phyloP scores from a whole-genome alignment of 495 filamentous ascomycete species.

The Penicillium riverlandense region DNA sequence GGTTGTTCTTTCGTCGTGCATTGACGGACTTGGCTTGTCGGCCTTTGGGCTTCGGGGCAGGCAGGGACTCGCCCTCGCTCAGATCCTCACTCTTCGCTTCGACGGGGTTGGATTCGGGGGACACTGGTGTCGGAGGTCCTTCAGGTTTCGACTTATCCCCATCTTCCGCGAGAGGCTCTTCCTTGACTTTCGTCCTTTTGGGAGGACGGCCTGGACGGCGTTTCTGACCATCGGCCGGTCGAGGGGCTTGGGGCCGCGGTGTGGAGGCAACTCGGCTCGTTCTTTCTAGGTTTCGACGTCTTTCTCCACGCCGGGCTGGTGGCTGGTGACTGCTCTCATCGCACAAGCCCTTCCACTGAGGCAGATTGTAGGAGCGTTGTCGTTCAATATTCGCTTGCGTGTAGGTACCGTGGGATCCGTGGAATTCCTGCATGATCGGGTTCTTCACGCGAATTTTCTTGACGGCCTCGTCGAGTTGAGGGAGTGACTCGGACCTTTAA shows the following conservation, averaged over 20 bases:
- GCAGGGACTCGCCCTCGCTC: conserved; percentile 44
- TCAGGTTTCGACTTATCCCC: conserved; percentile 32
- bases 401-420: conserved; percentile 87
- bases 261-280: conserved; percentile 32
- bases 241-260: conserved; percentile 22
- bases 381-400: conserved; percentile 95
- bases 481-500: conserved; percentile 61
- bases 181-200: conserved; percentile 37
- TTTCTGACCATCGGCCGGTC: conserved; percentile 31
- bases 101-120: conserved; percentile 40
- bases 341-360: conserved; percentile 88
- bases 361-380: conserved; percentile 90
- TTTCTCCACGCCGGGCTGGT: conserved; percentile 85
- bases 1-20: conserved; percentile 73
- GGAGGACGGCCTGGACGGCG: conserved; percentile 40
- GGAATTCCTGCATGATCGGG: conserved; percentile 95
- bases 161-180: conserved; percentile 38
- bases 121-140: conserved; percentile 47
- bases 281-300: conserved; percentile 68
- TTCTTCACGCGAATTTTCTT: conserved; percentile 92
- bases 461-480: conserved; percentile 72
- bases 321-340: conserved; percentile 93
- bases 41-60: conserved; percentile 39
- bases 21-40: conserved; percentile 54
- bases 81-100: conserved; percentile 42